Evolutionary conservation across 257 asterid genomes (phyloP), one percentile per base, ranked within the genome.

Genomic region (Asclepias syriaca): DNA sequence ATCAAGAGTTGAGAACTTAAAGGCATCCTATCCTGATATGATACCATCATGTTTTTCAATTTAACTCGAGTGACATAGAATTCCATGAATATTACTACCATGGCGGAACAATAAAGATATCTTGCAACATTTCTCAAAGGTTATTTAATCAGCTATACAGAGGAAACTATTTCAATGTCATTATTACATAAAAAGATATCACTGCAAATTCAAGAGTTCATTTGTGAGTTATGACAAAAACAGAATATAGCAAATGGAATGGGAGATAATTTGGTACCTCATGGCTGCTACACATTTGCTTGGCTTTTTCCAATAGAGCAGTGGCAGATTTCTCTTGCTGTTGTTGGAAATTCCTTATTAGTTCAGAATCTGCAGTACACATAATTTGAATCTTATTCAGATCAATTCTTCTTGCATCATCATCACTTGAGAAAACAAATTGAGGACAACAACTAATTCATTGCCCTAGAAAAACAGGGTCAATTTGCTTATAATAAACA

Each of bases 251-350:
- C 46, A 40, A 40, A 40, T 66, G 24, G n/a, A 32, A 22, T 50
- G n/a, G 27, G 50, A 46, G 19, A 45, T 43, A 40, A 63, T 66
- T 58, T 15, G n/a, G 19, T 81, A 88, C 95, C 90, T 86, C 89
- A 53, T 80, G 48, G 48, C 72, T 18, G 21, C 16, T 53, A 81
- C 91, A 88, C 45, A 86, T 29, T 21, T 71, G 81, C 81, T 81
- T 88, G 34, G 92, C 88, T 72, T 58, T 81, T 65, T 85, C 84
- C 72, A 86, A 65, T 76, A 88, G 71, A 65, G 78, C 80, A 74
- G 72, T 49, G 15, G 89, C 87, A 22, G n/a, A 27, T 72, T 56
- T 79, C 63, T 73, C 71, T 8, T 74, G 77, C 67, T 78, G 81
- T 64, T 85, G 88, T 79, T 80, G 87, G 24, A 90, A 32, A 59